phyloP scores from a whole-genome alignment of 108 stramenopile species.

The Fragilariopsis cylindrus region DNA sequence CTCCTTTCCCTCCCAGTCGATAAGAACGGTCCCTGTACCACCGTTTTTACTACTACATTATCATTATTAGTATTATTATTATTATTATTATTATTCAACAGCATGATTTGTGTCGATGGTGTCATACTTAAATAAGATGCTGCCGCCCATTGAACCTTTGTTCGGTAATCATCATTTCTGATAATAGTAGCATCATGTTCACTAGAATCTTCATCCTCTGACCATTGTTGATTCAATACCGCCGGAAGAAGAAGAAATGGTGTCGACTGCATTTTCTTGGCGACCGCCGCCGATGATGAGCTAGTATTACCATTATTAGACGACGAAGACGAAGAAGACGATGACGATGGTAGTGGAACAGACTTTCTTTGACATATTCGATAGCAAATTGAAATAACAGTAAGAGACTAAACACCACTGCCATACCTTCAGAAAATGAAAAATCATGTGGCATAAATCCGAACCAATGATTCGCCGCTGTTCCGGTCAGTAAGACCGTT shows the following conservation, averaged over 20 bases:
- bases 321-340: too few relatives aligned
- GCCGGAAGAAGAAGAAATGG: not conserved
- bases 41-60: not conserved
- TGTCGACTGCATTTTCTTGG: not conserved
- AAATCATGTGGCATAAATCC: slow-evolving; percentile 15
- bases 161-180: slow-evolving; percentile 19
- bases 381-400: slow-evolving; percentile 75
- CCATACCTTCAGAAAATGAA: slow-evolving; percentile 52
- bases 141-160: slow-evolving; percentile 52
- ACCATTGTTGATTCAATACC: slow-evolving; percentile 17
- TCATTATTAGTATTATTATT: not conserved
- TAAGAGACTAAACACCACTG: slow-evolving; percentile 58
- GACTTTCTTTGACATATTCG: slow-evolving; percentile 58
- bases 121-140: slow-evolving; percentile 50
- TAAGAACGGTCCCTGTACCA: slow-evolving; percentile 20
- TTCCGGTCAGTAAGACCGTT: slow-evolving; percentile 50
- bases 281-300: not conserved
- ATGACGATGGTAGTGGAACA: not conserved
- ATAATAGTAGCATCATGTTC: slow-evolving; percentile 14
- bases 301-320: too few relatives aligned
- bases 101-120: slow-evolving; percentile 45
- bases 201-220: not conserved
- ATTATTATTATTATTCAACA: slow-evolving; percentile 20
- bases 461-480: slow-evolving; percentile 50
- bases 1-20: slow-evolving; percentile 23